Percentiles rank a stretch among this genome's conserved stretches.
These are phyloP conservation scores for Aspergillus eucalypticola DNA, from an alignment of 2,329 filamentous ascomycete species.

Conservation along the genomic window DNA sequence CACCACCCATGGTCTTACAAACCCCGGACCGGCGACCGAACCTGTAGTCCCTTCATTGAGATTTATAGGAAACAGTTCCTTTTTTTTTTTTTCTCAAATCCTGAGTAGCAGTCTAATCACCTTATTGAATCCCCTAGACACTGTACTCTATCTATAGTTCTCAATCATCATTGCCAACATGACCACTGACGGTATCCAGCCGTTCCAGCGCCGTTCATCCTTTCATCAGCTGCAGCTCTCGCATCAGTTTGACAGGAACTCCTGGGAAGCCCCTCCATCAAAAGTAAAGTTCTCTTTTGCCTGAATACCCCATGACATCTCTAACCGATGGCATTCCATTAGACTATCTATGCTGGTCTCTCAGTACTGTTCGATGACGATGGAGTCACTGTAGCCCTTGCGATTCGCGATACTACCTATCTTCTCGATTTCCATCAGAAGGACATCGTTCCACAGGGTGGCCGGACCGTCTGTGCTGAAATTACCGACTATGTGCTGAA, in stretches of 20 bases:
- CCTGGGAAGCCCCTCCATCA: conserved; percentile 41
- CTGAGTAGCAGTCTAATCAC: background rate
- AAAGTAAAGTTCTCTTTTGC: conserved; percentile 30
- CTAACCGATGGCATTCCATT: conserved; percentile 9
- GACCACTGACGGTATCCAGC: background rate
- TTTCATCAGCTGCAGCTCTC: conserved; percentile 36
- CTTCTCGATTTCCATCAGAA: conserved; percentile 70
- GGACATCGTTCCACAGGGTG: conserved; percentile 51
- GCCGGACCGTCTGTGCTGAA: conserved; percentile 43
- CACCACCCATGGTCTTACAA: conserved; percentile 4
- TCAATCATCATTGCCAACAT: conserved; percentile 1
- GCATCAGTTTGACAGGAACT: conserved; percentile 32
- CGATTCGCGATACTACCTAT: conserved; percentile 73
- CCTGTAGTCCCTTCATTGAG: background rate
- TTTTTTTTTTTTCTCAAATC: background rate
- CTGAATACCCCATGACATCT: background rate
- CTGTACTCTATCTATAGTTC: background rate
- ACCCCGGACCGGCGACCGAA: background rate
- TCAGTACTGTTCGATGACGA: conserved; percentile 39
- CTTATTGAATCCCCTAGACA: background rate
- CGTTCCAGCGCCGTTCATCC: conserved; percentile 34
- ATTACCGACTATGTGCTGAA: conserved; percentile 62
- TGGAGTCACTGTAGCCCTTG: conserved; percentile 63
- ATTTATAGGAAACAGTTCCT: background rate
- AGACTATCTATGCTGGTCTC: conserved; percentile 47